phyloP scores from a whole-genome alignment of 257 asterid genomes.

The Solanum chmielewskii region DNA sequence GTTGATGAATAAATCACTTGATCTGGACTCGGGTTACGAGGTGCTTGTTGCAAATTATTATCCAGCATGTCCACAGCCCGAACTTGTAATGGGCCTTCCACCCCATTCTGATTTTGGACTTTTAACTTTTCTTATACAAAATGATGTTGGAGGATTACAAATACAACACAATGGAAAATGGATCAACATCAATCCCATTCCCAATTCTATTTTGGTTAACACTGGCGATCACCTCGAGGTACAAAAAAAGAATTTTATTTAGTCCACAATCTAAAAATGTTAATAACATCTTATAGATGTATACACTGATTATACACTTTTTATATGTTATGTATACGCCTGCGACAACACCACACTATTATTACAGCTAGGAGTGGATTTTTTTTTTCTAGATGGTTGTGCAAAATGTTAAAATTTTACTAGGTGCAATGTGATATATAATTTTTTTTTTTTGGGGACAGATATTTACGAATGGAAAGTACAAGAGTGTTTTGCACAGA shows the following conservation, averaged over 20 bases:
- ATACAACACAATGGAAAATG: constrained; percentile 49
- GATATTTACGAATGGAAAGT: constrained; percentile 77
- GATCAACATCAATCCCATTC: constrained; percentile 36
- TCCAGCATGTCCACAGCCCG: constrained; percentile 66
- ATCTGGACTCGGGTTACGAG: constrained; percentile 30
- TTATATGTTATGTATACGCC: not conserved
- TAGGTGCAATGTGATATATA: not conserved
- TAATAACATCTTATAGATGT: not conserved
- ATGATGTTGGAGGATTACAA: constrained; percentile 53
- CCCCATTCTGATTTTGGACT: constrained; percentile 84
- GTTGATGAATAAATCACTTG: constrained; percentile 20
- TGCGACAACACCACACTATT: not conserved
- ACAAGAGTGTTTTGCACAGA: constrained; percentile 71
- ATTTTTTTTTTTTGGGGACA: not conserved
- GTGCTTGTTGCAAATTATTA: constrained; percentile 44
- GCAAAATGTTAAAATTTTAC: not conserved
- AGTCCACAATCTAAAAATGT: not conserved
- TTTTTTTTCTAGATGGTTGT: not conserved
- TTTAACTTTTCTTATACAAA: constrained; percentile 53
- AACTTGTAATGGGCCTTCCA: constrained; percentile 52
- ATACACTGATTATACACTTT: not conserved
- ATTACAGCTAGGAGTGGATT: not conserved
- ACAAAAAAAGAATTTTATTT: not conserved
- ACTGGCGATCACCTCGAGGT: constrained; percentile 27
- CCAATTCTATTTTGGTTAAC: constrained; percentile 59